Evolutionary conservation across 2,329 filamentous ascomycete species (phyloP).

Genomic region (Fusarium equiseti): DNA sequence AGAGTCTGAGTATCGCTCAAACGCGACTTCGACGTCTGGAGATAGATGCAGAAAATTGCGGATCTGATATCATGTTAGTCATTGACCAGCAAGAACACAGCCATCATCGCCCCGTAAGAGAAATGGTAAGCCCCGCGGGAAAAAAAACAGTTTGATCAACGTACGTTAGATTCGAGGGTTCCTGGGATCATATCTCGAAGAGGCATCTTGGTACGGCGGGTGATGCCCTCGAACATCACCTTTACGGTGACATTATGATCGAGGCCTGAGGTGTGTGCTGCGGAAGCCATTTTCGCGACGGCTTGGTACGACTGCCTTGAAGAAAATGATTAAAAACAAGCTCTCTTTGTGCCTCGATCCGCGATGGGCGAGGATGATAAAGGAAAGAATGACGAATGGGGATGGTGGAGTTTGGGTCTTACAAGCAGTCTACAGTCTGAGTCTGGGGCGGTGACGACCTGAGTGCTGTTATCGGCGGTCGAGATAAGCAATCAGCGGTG

Average conservation of each 20-base stretch:
- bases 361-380: conserved; percentile 35
- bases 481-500: conserved; percentile 47
- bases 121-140: not conserved
- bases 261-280: conserved; percentile 37
- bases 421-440: conserved; percentile 24
- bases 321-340: conserved; percentile 6
- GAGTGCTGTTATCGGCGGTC: conserved; percentile 41
- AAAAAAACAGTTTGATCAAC: conserved; percentile 52
- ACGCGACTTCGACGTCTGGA: conserved; percentile 60
- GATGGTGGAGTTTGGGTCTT: conserved; percentile 46
- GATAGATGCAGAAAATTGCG: conserved; percentile 54
- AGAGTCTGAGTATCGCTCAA: conserved; percentile 97
- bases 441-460: conserved; percentile 45
- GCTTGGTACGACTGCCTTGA: conserved; percentile 9
- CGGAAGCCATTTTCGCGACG: conserved; percentile 47
- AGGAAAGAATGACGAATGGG: conserved; percentile 37
- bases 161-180: conserved; percentile 85
- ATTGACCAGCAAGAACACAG: not conserved
- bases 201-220: conserved; percentile 88
- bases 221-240: conserved; percentile 79
- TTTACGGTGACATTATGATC: conserved; percentile 79
- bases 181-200: conserved; percentile 83
- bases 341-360: conserved; percentile 18
- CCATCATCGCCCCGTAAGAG: not conserved
- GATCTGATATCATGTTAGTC: conserved; percentile 48